Percentiles rank a stretch among this genome's conserved stretches.
Conservation (phyloP, 176 grass and related monocot genomes). For the Triticum turgidum region DNA sequence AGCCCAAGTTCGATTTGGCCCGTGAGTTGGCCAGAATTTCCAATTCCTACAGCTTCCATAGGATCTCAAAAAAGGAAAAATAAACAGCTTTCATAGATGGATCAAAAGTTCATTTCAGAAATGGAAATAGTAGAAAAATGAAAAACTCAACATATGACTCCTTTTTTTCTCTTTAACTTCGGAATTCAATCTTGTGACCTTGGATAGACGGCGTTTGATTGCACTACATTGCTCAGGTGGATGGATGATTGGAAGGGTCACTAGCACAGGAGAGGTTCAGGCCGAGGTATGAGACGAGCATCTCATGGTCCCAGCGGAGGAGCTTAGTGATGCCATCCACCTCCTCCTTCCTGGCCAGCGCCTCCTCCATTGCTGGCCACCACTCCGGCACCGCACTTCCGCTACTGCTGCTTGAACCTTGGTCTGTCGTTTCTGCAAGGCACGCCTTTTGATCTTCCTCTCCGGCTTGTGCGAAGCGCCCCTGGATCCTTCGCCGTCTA, state of each 20-base stretch:
- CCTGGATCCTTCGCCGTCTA: constrained; percentile 63
- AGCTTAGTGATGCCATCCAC: not conserved
- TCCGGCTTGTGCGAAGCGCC: constrained; percentile 58
- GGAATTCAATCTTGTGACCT: not conserved
- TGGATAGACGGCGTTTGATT: not conserved
- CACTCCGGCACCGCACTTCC: constrained; percentile 13
- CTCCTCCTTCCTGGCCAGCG: constrained; percentile 25
- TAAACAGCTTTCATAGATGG: not conserved
- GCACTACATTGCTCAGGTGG: not conserved
- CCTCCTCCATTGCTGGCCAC: constrained; percentile 54
- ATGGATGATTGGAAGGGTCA: not conserved
- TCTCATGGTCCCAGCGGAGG: not conserved
- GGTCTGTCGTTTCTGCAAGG: not conserved
- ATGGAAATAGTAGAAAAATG: not conserved
- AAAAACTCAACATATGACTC: not conserved
- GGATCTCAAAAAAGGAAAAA: no score
- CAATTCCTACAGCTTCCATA: not conserved
- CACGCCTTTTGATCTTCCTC: not conserved
- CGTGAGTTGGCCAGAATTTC: not conserved
- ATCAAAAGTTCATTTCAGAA: not conserved
- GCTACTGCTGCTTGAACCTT: not conserved
- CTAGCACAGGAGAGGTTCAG: not conserved
- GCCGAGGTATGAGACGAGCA: constrained; percentile 36
- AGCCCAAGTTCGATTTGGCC: not conserved
- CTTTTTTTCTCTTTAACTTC: not conserved